Conservation (phyloP, 768 basidiomycete genomes). For the Pleurotus djamor region DNA sequence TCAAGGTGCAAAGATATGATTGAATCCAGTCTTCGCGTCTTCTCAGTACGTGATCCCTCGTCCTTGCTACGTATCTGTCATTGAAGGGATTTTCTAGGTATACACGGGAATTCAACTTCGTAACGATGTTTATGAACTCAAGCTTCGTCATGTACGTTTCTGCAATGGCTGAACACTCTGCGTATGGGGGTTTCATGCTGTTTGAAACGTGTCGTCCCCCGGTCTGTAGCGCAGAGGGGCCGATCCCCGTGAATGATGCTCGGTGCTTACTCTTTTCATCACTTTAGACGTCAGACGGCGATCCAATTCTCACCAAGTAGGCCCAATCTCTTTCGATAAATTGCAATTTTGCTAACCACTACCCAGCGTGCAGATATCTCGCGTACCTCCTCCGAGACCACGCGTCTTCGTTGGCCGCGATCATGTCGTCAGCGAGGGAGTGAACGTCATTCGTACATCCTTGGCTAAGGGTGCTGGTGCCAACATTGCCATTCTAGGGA, state of each 20-base stretch:
- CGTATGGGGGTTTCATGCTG: neutral
- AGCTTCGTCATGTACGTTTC: neutral
- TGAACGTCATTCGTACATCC: constrained; percentile 2
- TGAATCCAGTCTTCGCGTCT: constrained; percentile 6
- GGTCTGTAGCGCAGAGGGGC: neutral
- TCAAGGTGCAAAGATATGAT: constrained; percentile 7
- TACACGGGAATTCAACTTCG: constrained; percentile 4
- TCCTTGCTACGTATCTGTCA: neutral
- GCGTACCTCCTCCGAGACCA: constrained; percentile 13
- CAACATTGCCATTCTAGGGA: constrained; percentile 20
- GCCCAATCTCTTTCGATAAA: neutral
- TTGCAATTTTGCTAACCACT: neutral
- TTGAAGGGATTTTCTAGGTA: neutral
- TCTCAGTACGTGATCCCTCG: neutral
- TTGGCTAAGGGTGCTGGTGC: constrained; percentile 4
- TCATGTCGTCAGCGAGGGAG: constrained; percentile 13
- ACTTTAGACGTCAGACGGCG: constrained; percentile 2
- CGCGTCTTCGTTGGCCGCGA: constrained; percentile 18
- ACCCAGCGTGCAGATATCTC: constrained; percentile 8
- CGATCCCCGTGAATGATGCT: neutral
- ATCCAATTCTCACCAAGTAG: constrained; percentile 4
- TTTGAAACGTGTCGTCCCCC: neutral
- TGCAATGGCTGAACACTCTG: neutral
- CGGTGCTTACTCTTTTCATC: neutral
- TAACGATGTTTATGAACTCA: constrained; percentile 1